These are phyloP conservation scores for Maudiozyma bulderi DNA, from an alignment of 805 yeast species.

Conservation along the genomic window DNA sequence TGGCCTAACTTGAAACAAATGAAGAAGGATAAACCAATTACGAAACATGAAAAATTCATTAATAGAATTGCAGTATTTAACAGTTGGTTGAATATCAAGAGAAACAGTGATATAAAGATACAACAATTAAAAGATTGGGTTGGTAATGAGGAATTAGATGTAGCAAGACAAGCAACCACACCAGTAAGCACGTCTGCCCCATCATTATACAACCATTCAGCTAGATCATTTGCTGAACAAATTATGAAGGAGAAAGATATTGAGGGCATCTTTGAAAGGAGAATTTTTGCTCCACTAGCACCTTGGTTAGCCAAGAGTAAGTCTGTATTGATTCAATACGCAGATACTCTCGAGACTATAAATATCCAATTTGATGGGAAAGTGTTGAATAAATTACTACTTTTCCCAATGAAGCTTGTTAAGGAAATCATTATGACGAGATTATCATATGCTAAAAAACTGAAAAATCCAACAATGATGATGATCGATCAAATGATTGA, in stretches of 20 bases:
- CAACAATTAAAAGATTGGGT: constrained; percentile 65
- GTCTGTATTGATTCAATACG: constrained; percentile 53
- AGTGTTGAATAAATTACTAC: constrained; percentile 51
- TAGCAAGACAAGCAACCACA: constrained; percentile 30
- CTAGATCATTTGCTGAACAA: constrained; percentile 70
- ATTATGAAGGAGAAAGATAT: constrained; percentile 73
- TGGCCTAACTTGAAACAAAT: constrained; percentile 78
- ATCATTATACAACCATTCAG: constrained; percentile 23
- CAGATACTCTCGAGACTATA: constrained; percentile 51
- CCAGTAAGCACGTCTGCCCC: constrained; percentile 31
- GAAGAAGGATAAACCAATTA: constrained; percentile 66
- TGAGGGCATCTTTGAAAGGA: constrained; percentile 56
- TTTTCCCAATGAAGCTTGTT: constrained; percentile 71
- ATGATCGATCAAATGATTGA: constrained; percentile 91
- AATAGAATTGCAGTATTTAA: constrained; percentile 62
- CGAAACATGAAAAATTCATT: constrained; percentile 54
- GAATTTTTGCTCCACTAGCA: constrained; percentile 57
- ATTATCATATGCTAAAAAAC: constrained; percentile 63
- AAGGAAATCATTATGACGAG: constrained; percentile 71
- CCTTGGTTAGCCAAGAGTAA: constrained; percentile 81
- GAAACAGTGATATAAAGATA: constrained; percentile 55
- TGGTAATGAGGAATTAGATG: constrained; percentile 70
- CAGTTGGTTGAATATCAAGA: constrained; percentile 74
- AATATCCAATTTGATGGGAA: constrained; percentile 68
- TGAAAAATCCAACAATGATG: constrained; percentile 84